Evolutionary conservation across 805 yeast genomes (phyloP), one percentile per base, ranked within the genome.

Genomic region (Torulaspora gathmanii): DNA sequence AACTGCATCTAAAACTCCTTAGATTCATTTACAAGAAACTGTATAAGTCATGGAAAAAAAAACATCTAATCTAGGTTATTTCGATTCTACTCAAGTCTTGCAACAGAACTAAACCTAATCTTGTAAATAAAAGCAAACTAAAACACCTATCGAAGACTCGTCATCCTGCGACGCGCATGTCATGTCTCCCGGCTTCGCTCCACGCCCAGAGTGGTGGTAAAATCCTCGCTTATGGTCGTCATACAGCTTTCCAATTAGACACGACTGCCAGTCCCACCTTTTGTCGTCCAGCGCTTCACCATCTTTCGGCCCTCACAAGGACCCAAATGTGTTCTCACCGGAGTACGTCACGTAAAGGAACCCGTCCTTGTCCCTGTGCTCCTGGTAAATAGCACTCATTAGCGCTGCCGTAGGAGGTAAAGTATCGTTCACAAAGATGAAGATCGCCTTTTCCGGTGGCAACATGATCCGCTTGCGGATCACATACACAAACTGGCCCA

Each of bases 391-490:
- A 19, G 93, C 78, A 58, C 95, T 84, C 93, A 93, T 88, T 55
- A 93, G 77, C 13, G 98, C 95, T 16, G 98, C 97, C 2, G 99
- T 93, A 37, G 98, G 98, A 9, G 99, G 99, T 56, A 93, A 77
- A 46, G 93, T 89, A 66, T 93, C 99, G 64, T 93, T 91, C 53
- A 93, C 96, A 67, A 93, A 93, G 55, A 93, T 89, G 69, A 93
- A 93, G 54, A 93, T 91, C 35, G 99, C 99, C 82, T 91, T 90
- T 68, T 93, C 99, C 23, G 96, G 86, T 38, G 96, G 96, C 52
- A 93, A 77, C 73, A 86, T 86, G 68, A 93, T 90, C 67, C 99
- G 83, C 71, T 91, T 90, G 70, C 99, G 83, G 58, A 93, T 88
- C 50, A 93, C 99, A 63, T 93, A 93, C 36, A 93, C 99, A 71